Base-by-base conservation (phyloP, 306 rosid species). In the Vigna angularis region DNA sequence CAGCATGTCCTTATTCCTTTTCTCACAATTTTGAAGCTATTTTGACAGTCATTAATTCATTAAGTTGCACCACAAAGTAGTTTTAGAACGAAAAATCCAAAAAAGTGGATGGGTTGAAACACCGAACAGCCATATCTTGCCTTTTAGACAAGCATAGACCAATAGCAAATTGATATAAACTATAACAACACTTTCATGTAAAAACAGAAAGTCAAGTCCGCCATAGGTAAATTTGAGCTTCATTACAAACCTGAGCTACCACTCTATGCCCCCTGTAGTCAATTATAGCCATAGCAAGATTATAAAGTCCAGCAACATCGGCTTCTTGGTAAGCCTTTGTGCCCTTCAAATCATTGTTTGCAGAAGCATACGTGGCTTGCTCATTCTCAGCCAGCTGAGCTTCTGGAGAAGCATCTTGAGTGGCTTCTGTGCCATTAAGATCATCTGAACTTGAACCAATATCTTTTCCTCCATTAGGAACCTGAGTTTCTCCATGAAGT, bases 321-420 rank as follows among this genome's bases (percentile, higher is more conserved):
- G 97, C 98, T 87, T 96, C 99, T 86, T 96, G 99, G 87, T 96
- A 96, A 53, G 98, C 98, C 87, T 89, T 93, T 49, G 99, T 96
- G 76, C 99, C 99, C 84, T 91, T 96, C 87, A 96, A 90, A 96
- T 96, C 99, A 78, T 96, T 96, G 87, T 96, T 96, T 72, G 99
- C 98, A 83, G 99, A 93, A 66, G 98, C 99, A 86, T 93, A 96
- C 20, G 99, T 93, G 34, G 99, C 99, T 80, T 96, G 99, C 91
- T 96, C 99, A 57, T 90, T 93, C 82, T 96, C 99, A 70, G 92
- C 88, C 58, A 93, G 85, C 69, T 85, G 96, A 57, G 91, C 74
- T 77, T 89, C 93, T 14, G 90, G 66, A 70, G 92, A 75, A 71
- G 66, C 78, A 74, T 90, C 90, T 59, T 82, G 66, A 77, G 89